A percentile compares a stretch with the other conserved stretches of the same genome.
These are phyloP conservation scores for Combretum micranthum DNA, from an alignment of 345 rosid species.

Conservation along the genomic window DNA sequence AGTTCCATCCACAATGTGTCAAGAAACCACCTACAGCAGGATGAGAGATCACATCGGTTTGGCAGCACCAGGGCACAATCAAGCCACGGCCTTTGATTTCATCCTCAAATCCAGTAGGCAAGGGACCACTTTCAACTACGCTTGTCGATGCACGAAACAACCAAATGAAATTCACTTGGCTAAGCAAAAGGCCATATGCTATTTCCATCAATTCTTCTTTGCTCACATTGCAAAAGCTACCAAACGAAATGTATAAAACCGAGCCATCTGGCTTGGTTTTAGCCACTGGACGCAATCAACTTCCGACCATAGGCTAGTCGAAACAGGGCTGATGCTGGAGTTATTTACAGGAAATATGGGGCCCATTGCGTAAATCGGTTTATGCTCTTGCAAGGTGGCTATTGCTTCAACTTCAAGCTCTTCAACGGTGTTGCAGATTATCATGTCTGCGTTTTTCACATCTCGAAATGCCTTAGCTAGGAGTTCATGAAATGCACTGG, in stretches of 20 bases:
- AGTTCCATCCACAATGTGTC: slow-evolving; percentile 87
- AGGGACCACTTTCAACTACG: too few species aligned
- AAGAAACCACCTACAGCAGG: slow-evolving; percentile 15
- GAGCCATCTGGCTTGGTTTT: slow-evolving; percentile 25
- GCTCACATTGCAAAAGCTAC: slow-evolving; percentile 47
- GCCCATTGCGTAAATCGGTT: slow-evolving; percentile 57
- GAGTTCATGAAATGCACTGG: slow-evolving; percentile 41
- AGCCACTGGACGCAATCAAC: slow-evolving; percentile 49
- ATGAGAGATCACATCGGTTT: too few species aligned
- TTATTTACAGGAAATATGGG: slow-evolving; percentile 52
- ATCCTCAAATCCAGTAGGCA: too few species aligned
- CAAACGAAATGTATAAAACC: slow-evolving; percentile 48
- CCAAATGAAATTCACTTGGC: slow-evolving; percentile 43
- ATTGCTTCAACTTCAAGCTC: slow-evolving; percentile 52
- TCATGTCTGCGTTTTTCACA: slow-evolving; percentile 50
- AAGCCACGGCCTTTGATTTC: too few species aligned
- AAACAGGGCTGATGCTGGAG: slow-evolving; percentile 26
- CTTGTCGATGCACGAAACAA: slow-evolving; percentile 25
- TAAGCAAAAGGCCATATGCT: slow-evolving; percentile 37
- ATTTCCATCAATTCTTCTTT: slow-evolving; percentile 36
- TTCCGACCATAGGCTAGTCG: slow-evolving; percentile 35
- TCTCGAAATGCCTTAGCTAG: slow-evolving; percentile 47
- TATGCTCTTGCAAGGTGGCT: slow-evolving; percentile 30
- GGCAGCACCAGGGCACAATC: too few species aligned
- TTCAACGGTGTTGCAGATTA: slow-evolving; percentile 54